Percentiles rank a stretch among this genome's conserved stretches.
These are phyloP conservation scores for Gaultheria prostrata DNA, from an alignment of 148 eudicot species.

Conservation along the genomic window DNA sequence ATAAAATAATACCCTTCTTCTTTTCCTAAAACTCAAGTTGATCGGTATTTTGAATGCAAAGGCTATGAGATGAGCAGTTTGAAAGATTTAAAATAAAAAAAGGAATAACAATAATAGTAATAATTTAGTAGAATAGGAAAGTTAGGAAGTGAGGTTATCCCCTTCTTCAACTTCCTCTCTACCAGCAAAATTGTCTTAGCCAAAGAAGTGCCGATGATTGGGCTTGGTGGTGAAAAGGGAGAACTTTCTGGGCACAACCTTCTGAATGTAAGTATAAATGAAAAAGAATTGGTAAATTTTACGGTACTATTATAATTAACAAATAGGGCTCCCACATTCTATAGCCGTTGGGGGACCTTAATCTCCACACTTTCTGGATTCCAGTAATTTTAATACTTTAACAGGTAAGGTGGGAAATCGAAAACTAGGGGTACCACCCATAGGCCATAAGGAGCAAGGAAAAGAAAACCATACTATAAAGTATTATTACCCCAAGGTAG, in stretches of 20 bases:
- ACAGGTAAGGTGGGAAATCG: neutral
- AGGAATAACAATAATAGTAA: neutral
- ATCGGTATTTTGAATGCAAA: neutral
- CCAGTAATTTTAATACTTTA: neutral
- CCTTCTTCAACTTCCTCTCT: neutral
- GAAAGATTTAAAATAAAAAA: too few relatives aligned
- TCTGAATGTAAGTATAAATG: too few relatives aligned
- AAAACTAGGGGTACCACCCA: too few relatives aligned
- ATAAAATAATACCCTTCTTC: too few relatives aligned
- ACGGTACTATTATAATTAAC: neutral
- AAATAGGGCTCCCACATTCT: neutral
- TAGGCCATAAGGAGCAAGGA: too few relatives aligned
- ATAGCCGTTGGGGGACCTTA: neutral
- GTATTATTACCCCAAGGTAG: neutral
- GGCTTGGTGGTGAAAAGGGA: neutral
- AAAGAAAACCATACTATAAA: neutral
- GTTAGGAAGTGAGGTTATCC: too few relatives aligned
- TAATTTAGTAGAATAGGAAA: too few relatives aligned
- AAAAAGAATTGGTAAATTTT: neutral
- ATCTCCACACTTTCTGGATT: neutral
- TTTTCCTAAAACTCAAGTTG: neutral
- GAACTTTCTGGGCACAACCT: neutral
- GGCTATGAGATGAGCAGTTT: too few relatives aligned
- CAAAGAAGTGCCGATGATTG: neutral
- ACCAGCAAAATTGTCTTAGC: neutral